phyloP scores from a whole-genome alignment of 352 stramenopile genomes.

The Phytophthora hybrid region DNA sequence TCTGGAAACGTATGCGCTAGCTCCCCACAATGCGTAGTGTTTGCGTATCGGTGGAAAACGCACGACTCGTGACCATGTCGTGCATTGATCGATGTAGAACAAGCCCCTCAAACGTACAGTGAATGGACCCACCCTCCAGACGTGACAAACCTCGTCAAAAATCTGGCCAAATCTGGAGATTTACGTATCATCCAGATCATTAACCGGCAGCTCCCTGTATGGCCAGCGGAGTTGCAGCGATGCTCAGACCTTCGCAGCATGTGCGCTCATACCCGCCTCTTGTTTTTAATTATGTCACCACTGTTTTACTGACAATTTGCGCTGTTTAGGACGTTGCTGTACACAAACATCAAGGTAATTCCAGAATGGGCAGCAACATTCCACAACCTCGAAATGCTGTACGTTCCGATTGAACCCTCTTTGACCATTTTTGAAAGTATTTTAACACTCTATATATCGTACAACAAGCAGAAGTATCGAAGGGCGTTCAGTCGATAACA shows the following conservation, averaged over 20 bases:
- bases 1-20: neutral
- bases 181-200: conserved; percentile 35
- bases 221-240: conserved; percentile 23
- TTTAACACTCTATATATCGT: neutral
- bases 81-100: conserved; percentile 39
- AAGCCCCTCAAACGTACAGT: conserved; percentile 20
- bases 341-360: conserved; percentile 28
- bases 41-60: neutral
- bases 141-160: conserved; percentile 11
- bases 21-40: neutral
- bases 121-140: conserved; percentile 22
- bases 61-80: conserved; percentile 41
- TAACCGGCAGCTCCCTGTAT: conserved; percentile 10
- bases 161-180: conserved; percentile 27
- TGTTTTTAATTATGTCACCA: neutral
- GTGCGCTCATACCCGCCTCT: conserved; percentile 4
- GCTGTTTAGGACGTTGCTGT: conserved; percentile 18
- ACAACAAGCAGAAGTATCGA: conserved; percentile 31
- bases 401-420: neutral
- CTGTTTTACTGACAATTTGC: neutral
- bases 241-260: conserved; percentile 29
- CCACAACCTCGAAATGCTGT: conserved; percentile 37
- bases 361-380: conserved; percentile 27
- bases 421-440: neutral
- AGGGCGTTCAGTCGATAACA: conserved; percentile 12